These are phyloP conservation scores for Martensiomyces pterosporus DNA, from an alignment of 192 early-diverging fungal genomes.

Conservation along the genomic window DNA sequence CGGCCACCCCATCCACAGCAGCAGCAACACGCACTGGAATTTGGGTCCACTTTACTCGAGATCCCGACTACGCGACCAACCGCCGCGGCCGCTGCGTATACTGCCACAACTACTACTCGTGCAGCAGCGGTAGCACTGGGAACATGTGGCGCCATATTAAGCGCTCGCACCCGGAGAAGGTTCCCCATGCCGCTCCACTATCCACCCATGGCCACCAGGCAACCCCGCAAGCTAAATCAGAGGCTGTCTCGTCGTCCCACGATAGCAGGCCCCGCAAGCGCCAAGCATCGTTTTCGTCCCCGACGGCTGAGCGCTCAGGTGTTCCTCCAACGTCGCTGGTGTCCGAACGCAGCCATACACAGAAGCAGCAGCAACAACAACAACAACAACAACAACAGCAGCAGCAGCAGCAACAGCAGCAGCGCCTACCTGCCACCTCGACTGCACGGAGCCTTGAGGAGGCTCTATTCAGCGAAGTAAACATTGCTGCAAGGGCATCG, in stretches of 20 bases:
- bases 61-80: conserved; percentile 50
- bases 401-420: conserved; percentile 7
- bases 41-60: conserved; percentile 50
- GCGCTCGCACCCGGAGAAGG: conserved; percentile 49
- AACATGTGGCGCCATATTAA: conserved; percentile 54
- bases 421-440: conserved; percentile 7
- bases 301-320: conserved; percentile 20
- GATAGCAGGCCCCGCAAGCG: conserved; percentile 40
- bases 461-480: conserved; percentile 11
- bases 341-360: too few species aligned
- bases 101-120: conserved; percentile 54
- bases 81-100: conserved; percentile 50
- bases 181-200: conserved; percentile 38
- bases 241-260: background rate
- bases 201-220: conserved; percentile 28
- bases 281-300: conserved; percentile 46
- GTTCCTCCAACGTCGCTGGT: conserved; percentile 3
- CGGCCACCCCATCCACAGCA: conserved; percentile 26
- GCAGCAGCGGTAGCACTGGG: conserved; percentile 49
- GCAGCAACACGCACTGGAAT: conserved; percentile 50
- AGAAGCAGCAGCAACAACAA: conserved; percentile 8
- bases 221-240: conserved; percentile 17
- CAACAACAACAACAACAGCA: background rate
- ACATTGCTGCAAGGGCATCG: too few species aligned
- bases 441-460: conserved; percentile 21